These are phyloP conservation scores for Leccinum pseudoinsigne DNA, from an alignment of 1,284 basidiomycete species.

Conservation along the genomic window DNA sequence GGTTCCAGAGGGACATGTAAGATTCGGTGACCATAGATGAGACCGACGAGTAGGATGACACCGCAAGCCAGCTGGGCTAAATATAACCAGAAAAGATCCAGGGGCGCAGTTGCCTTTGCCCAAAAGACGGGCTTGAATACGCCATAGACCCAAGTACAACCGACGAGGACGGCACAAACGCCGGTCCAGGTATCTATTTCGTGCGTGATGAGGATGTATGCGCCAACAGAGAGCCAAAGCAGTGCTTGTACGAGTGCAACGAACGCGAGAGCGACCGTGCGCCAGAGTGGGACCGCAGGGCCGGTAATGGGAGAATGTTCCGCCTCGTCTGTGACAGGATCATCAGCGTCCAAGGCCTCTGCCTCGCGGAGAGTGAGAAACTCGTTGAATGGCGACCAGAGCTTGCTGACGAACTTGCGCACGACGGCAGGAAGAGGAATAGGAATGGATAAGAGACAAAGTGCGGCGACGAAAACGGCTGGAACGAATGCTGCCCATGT, in stretches of 20 bases:
- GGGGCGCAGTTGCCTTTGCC: conserved; percentile 43
- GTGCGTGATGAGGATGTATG: conserved; percentile 36
- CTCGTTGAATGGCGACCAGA: conserved; percentile 33
- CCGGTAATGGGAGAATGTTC: not conserved
- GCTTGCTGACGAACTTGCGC: conserved; percentile 14
- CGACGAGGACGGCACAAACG: conserved; percentile 35
- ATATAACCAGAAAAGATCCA: conserved; percentile 46
- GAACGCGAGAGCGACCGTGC: conserved; percentile 50
- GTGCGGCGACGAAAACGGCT: conserved; percentile 44
- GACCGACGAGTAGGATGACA: conserved; percentile 38
- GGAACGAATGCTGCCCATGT: conserved; percentile 59
- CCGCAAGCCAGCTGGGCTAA: conserved; percentile 37
- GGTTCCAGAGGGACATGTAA: conserved; percentile 33
- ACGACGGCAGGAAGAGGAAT: conserved; percentile 32
- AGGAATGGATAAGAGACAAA: conserved; percentile 42
- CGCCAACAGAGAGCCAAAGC: conserved; percentile 43
- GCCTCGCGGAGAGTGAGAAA: conserved; percentile 51
- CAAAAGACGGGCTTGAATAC: conserved; percentile 39
- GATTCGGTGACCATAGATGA: conserved; percentile 38
- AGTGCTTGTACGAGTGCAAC: conserved; percentile 44
- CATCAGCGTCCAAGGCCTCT: conserved; percentile 37
- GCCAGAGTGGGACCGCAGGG: conserved; percentile 49
- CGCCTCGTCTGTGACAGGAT: not conserved
- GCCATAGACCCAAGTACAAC: conserved; percentile 51
- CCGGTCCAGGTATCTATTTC: conserved; percentile 25